Base-by-base conservation (phyloP, 2,329 filamentous ascomycete species). In the Colletotrichum sp. region DNA sequence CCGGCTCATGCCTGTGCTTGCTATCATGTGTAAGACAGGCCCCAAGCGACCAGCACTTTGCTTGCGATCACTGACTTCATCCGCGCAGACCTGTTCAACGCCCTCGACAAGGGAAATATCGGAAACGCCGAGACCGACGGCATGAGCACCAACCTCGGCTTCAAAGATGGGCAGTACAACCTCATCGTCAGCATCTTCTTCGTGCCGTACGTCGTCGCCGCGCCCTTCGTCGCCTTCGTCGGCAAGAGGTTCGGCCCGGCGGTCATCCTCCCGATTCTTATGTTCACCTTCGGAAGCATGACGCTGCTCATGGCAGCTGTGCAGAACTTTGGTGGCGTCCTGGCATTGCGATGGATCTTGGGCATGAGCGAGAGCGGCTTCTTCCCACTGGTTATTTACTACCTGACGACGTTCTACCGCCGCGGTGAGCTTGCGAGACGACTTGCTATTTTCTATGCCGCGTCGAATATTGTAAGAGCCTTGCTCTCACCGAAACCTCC, bases 161-260 rank as follows among this genome's bases (percentile, higher is more conserved):
- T 87, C 15, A 81, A 88, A 70, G 73, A 81, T 4, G 89, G 91
- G 79, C 89, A 95, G 82, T 95, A 95, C 86, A 95, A 95, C 83
- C 89, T 92, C 62, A 88, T 95, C 63, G 84, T 96, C 55, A 91
- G 89, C 78, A 92, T 96, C 78, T 96, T 96, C 87, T 96, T 94
- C 83, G 88, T 95, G 8, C 94, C 94, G 0, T 95, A 93, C 81
- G 94, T 95, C 68, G 81, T 95, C 55, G 68, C 73, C 8, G 93
- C 93, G 0, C 93, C 93, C 0, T 82, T 85, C 10, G 78, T 87
- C 2, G 84, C 85, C 60, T 92, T 95, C 83, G 82, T 94, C 13
- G 93, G 93, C 76, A 96, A 95, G 85, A 93, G 91, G 78, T 94
- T 90, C 80, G 93, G 93, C 1, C 92, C 94, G 0, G 89, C 91